A percentile compares a stretch with the other conserved stretches of the same genome.
Conservation (phyloP, 164 flowering plant genomes). For the Platanus orientalis region DNA sequence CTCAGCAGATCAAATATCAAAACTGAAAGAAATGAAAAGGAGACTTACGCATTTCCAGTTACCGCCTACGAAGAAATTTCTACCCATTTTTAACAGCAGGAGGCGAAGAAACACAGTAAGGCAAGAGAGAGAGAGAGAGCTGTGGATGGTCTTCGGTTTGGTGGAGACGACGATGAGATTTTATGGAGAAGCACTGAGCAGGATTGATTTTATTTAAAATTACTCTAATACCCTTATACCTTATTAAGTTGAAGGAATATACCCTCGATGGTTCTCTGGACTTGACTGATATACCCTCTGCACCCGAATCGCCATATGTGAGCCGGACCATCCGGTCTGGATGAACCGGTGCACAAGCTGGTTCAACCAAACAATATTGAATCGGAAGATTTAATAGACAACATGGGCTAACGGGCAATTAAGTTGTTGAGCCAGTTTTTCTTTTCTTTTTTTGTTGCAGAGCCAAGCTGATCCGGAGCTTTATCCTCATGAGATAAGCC, state of each 20-base stretch:
- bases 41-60: conserved; percentile 90
- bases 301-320: too few relatives aligned
- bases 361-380: too few relatives aligned
- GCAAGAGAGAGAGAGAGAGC: not conserved
- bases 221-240: not conserved
- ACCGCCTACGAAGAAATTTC: conserved; percentile 91
- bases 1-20: not conserved
- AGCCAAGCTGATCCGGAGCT: too few relatives aligned
- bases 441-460: too few relatives aligned
- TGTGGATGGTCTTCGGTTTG: not conserved
- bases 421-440: too few relatives aligned
- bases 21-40: too few relatives aligned
- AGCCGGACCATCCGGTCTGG: too few relatives aligned
- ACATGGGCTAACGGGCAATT: too few relatives aligned
- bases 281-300: too few relatives aligned
- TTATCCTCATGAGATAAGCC: too few relatives aligned
- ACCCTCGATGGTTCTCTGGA: not conserved
- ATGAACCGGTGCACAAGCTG: too few relatives aligned
- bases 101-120: not conserved
- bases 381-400: too few relatives aligned
- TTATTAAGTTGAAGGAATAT: not conserved
- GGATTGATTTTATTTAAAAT: not conserved
- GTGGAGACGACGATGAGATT: not conserved
- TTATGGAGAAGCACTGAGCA: not conserved
- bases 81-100: conserved; percentile 39